Conservation (phyloP, 208 protist species). For the Crithidia expoeki region DNA sequence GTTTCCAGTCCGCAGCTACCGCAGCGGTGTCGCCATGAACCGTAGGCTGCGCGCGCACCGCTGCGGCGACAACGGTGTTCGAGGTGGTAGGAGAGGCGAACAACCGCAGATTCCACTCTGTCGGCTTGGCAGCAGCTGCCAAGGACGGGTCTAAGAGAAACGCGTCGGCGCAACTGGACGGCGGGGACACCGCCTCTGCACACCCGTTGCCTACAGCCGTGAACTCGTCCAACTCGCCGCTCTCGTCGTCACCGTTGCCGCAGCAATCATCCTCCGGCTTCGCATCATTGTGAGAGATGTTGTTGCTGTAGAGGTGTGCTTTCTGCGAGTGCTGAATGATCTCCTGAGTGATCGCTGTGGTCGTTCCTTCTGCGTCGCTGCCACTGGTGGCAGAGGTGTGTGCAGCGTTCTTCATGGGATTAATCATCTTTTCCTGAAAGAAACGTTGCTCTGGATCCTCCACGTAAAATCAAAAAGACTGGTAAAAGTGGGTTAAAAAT, state of each 20-base stretch:
- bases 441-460: too few species aligned
- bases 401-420: too few species aligned
- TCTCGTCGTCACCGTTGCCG: slow-evolving; percentile 6
- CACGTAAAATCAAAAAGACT: too few species aligned
- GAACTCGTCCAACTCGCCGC: slow-evolving; percentile 18
- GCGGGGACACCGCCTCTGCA: slow-evolving; percentile 34
- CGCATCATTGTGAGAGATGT: not conserved
- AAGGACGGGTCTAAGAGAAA: slow-evolving; percentile 4
- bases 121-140: not conserved
- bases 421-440: too few species aligned
- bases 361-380: not conserved
- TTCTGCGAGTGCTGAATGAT: not conserved
- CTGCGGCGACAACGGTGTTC: not conserved
- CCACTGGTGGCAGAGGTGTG: too few species aligned
- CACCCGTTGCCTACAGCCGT: slow-evolving; percentile 40
- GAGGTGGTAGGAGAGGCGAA: not conserved
- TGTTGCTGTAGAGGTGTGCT: not conserved
- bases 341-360: not conserved
- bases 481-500: too few species aligned
- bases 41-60: too few species aligned
- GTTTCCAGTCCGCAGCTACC: not conserved
- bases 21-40: too few species aligned
- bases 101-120: slow-evolving; percentile 9
- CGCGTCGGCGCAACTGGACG: slow-evolving; percentile 28
- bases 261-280: not conserved